Evolutionary conservation across 192 early-diverging fungal genomes (phyloP).

Genomic region (Coemansia sp.): DNA sequence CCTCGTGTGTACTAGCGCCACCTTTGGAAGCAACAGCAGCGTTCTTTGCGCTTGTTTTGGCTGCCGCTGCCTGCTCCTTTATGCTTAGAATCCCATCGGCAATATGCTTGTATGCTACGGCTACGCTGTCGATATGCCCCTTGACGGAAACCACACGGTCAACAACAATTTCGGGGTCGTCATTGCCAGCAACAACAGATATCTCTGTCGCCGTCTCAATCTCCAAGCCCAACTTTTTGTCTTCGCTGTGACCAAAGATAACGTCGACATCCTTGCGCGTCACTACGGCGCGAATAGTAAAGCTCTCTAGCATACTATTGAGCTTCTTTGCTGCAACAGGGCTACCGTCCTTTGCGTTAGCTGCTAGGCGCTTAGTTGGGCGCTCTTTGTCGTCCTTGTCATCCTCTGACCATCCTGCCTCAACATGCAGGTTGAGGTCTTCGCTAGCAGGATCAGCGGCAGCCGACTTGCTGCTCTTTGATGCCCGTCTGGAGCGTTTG

Average conservation of each 20-base stretch:
- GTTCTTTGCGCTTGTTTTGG: neutral
- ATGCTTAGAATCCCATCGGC: constrained; percentile 33
- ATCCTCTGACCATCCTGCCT: constrained; percentile 53
- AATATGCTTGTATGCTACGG: constrained; percentile 29
- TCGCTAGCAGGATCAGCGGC: constrained; percentile 23
- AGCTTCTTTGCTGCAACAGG: constrained; percentile 23
- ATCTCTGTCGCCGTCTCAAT: constrained; percentile 19
- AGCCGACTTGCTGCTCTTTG: neutral
- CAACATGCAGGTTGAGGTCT: constrained; percentile 51
- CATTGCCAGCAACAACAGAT: constrained; percentile 41
- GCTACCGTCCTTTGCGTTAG: constrained; percentile 9
- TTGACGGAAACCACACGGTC: constrained; percentile 50
- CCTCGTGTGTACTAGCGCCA: neutral
- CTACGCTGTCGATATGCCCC: constrained; percentile 32
- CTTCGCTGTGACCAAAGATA: constrained; percentile 29
- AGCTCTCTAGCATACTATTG: constrained; percentile 22
- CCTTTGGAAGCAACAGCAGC: neutral
- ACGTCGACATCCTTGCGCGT: constrained; percentile 52
- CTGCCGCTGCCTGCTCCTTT: neutral
- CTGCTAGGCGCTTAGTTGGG: constrained; percentile 41
- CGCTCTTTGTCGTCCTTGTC: constrained; percentile 47
- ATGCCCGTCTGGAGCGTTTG: constrained; percentile 3
- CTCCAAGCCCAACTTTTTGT: constrained; percentile 28
- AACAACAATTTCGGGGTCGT: constrained; percentile 54
- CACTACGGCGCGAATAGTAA: constrained; percentile 52